Conservation (phyloP, 768 basidiomycete genomes). For the Leccinum incarnatum region DNA sequence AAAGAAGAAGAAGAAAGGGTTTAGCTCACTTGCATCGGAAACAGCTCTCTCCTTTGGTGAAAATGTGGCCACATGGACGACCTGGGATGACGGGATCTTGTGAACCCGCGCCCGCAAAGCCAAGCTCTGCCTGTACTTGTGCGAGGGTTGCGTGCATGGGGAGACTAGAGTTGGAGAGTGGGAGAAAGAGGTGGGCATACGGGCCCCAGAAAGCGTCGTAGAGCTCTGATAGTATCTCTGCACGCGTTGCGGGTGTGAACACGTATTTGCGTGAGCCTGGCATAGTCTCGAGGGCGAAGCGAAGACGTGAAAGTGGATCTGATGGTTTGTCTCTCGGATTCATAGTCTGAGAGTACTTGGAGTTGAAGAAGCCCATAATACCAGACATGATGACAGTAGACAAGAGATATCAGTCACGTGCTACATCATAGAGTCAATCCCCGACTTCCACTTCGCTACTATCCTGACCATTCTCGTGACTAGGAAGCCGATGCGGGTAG, state of each 20-base stretch:
- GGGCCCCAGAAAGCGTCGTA: constrained; percentile 83
- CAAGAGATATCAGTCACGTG: neutral
- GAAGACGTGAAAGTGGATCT: constrained; percentile 69
- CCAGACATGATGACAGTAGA: constrained; percentile 33
- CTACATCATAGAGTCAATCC: too few species aligned
- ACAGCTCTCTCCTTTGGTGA: constrained; percentile 88
- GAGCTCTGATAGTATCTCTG: constrained; percentile 78
- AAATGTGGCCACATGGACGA: constrained; percentile 78
- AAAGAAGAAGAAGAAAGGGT: neutral
- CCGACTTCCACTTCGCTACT: too few species aligned
- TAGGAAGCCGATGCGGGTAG: too few species aligned
- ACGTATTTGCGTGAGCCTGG: constrained; percentile 75
- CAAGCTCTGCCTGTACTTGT: constrained; percentile 62
- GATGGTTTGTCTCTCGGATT: constrained; percentile 53
- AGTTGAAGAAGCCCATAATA: constrained; percentile 43
- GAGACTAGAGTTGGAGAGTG: constrained; percentile 57
- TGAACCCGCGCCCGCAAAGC: constrained; percentile 57
- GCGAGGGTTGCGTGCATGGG: constrained; percentile 64
- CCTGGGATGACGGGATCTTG: constrained; percentile 63
- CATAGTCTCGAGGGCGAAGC: constrained; percentile 78
- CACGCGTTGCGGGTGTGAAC: constrained; percentile 70
- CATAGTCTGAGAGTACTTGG: constrained; percentile 54
- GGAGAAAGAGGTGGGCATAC: constrained; percentile 70
- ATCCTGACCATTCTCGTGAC: too few species aligned
- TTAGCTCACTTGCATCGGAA: constrained; percentile 87